phyloP scores from a whole-genome alignment of 2,329 filamentous ascomycete genomes.

The Aspergillus sp. region DNA sequence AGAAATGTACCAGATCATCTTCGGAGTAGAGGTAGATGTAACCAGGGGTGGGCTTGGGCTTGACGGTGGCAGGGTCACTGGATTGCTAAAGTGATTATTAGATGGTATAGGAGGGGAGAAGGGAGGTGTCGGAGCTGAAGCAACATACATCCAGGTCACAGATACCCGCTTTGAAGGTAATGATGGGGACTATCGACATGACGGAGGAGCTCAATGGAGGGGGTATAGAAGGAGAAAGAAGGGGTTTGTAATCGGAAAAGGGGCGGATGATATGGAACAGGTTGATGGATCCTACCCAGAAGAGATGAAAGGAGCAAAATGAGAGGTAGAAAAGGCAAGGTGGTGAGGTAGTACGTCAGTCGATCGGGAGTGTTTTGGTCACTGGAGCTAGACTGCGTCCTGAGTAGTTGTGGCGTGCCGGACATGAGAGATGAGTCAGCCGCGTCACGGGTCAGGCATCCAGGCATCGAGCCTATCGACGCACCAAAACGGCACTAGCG shows the following conservation, averaged over 20 bases:
- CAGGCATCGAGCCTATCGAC: slow-evolving; percentile 9
- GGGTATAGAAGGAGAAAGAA: slow-evolving; percentile 7
- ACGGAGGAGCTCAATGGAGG: slow-evolving; percentile 20
- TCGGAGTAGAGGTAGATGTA: slow-evolving; percentile 92
- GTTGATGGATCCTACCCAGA: neutral
- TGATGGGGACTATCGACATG: slow-evolving; percentile 83
- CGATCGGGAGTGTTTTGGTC: neutral
- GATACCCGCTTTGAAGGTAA: slow-evolving; percentile 93
- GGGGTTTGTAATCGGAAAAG: neutral
- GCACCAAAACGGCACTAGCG: slow-evolving; percentile 36
- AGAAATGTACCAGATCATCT: slow-evolving; percentile 95
- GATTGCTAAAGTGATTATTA: slow-evolving; percentile 34
- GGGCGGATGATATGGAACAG: neutral
- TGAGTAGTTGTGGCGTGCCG: no score
- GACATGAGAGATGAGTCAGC: no score
- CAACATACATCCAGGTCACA: slow-evolving; percentile 77
- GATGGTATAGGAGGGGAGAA: slow-evolving; percentile 5
- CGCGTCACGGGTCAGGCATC: neutral
- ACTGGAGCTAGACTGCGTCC: slow-evolving; percentile 5
- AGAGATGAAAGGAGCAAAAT: neutral
- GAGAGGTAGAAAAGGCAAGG: neutral
- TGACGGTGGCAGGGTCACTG: slow-evolving; percentile 67
- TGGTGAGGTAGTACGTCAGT: slow-evolving; percentile 10
- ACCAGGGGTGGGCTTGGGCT: slow-evolving; percentile 69
- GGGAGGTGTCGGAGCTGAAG: neutral